Evolutionary conservation across 768 basidiomycete genomes (phyloP).

Genomic region (Tricholomella constricta): DNA sequence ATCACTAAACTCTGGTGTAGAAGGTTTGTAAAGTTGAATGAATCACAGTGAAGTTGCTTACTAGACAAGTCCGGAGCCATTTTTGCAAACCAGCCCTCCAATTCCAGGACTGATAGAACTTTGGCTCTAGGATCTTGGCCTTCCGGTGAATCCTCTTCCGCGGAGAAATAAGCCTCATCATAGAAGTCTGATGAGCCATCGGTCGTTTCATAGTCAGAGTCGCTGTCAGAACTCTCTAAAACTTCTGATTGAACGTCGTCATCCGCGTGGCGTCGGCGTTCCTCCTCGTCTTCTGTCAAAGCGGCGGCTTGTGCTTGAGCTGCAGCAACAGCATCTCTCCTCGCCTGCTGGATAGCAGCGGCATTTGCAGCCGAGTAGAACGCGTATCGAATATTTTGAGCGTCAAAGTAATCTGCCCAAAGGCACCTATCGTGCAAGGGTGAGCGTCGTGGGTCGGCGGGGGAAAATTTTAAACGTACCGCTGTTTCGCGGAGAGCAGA

Average conservation of each 20-base stretch:
- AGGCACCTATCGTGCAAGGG: constrained; percentile 47
- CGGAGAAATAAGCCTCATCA: constrained; percentile 49
- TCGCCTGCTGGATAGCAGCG: constrained; percentile 76
- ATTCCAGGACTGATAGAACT: constrained; percentile 82
- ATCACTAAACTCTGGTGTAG: constrained; percentile 60
- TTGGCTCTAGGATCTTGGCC: constrained; percentile 65
- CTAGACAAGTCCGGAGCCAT: constrained; percentile 72
- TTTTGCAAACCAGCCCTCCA: constrained; percentile 79
- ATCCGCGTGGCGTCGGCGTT: constrained; percentile 8
- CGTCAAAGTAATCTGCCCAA: constrained; percentile 94
- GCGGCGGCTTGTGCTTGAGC: constrained; percentile 23
- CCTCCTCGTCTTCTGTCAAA: constrained; percentile 6
- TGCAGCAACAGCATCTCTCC: constrained; percentile 47
- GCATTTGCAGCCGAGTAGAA: constrained; percentile 95
- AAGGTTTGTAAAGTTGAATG: constrained; percentile 2
- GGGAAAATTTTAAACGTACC: constrained; percentile 44
- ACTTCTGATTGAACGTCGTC: constrained; percentile 18
- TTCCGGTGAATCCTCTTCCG: constrained; percentile 54
- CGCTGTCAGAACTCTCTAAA: constrained; percentile 21
- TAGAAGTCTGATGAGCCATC: constrained; percentile 24
- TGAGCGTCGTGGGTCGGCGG: not conserved
- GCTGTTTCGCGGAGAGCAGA: constrained; percentile 81
- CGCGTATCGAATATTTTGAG: constrained; percentile 72
- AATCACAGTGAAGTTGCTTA: constrained; percentile 30
- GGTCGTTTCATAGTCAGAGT: constrained; percentile 31